Conservation (phyloP, 1,284 basidiomycete genomes). For the Sutorius eximius region DNA sequence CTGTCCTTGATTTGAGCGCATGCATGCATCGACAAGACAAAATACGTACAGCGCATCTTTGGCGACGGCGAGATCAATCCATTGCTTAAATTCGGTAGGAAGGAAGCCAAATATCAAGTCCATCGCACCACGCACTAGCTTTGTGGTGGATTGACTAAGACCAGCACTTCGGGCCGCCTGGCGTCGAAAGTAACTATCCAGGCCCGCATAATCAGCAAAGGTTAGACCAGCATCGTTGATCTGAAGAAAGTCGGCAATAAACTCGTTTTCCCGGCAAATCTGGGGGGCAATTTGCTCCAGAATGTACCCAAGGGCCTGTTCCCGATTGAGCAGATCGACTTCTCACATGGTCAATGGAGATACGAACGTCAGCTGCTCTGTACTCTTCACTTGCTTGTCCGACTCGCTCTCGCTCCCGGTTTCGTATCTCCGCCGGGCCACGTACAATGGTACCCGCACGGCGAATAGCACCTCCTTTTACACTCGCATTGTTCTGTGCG, state of each 20-base stretch:
- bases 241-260: slow-evolving; percentile 90
- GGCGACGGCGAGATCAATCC: slow-evolving; percentile 78
- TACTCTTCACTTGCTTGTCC: slow-evolving; percentile 62
- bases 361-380: slow-evolving; percentile 64
- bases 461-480: slow-evolving; percentile 57
- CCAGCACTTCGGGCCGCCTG: slow-evolving; percentile 79
- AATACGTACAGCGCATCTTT: slow-evolving; percentile 76
- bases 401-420: slow-evolving; percentile 64
- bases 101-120: slow-evolving; percentile 96
- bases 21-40: background rate
- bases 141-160: slow-evolving; percentile 67
- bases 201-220: slow-evolving; percentile 93
- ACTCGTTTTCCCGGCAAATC: slow-evolving; percentile 82
- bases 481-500: slow-evolving; percentile 25
- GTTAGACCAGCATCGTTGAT: slow-evolving; percentile 87
- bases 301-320: slow-evolving; percentile 72
- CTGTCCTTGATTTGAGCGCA: slow-evolving; percentile 41
- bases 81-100: slow-evolving; percentile 78
- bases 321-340: slow-evolving; percentile 36
- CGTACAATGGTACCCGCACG: slow-evolving; percentile 76
- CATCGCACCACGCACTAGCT: slow-evolving; percentile 85
- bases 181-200: slow-evolving; percentile 93
- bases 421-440: slow-evolving; percentile 62
- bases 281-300: slow-evolving; percentile 78
- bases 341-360: background rate